A percentile compares a stretch with the other conserved stretches of the same genome.
Conservation (phyloP, 768 basidiomycete genomes). For the Candolleomyces efflorescens region DNA sequence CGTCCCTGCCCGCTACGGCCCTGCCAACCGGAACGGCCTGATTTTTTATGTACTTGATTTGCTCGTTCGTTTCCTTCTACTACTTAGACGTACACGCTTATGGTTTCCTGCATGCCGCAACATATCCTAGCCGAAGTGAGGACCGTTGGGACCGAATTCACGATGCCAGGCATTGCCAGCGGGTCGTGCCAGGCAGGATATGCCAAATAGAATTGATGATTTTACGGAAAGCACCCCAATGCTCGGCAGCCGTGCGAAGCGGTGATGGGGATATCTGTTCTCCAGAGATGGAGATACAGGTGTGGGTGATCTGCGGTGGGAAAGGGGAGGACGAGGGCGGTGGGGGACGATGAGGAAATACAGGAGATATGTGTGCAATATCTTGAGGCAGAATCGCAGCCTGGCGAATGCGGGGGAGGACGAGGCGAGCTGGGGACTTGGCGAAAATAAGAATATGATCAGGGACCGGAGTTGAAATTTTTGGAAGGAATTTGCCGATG, state of each 20-base stretch:
- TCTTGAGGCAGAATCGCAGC: too few species aligned
- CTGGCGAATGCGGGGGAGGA: background rate
- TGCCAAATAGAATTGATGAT: background rate
- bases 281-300: too few species aligned
- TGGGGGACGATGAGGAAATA: slow-evolving; percentile 14
- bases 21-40: background rate
- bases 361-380: too few species aligned
- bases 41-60: background rate
- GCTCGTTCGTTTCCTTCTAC: too few species aligned
- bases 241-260: slow-evolving; percentile 7
- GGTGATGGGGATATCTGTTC: slow-evolving; percentile 8
- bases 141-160: background rate
- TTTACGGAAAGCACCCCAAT: too few species aligned
- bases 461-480: slow-evolving; percentile 48
- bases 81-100: too few species aligned
- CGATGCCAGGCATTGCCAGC: background rate
- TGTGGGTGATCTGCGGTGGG: background rate
- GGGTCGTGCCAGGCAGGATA: background rate
- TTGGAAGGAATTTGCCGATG: slow-evolving; percentile 45
- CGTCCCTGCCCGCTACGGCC: background rate
- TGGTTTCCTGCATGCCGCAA: background rate
- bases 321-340: background rate
- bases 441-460: background rate
- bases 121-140: background rate
- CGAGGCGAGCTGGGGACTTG: background rate